phyloP scores from a whole-genome alignment of 192 early-diverging fungal genomes.

The Entophlyctis luteolus region DNA sequence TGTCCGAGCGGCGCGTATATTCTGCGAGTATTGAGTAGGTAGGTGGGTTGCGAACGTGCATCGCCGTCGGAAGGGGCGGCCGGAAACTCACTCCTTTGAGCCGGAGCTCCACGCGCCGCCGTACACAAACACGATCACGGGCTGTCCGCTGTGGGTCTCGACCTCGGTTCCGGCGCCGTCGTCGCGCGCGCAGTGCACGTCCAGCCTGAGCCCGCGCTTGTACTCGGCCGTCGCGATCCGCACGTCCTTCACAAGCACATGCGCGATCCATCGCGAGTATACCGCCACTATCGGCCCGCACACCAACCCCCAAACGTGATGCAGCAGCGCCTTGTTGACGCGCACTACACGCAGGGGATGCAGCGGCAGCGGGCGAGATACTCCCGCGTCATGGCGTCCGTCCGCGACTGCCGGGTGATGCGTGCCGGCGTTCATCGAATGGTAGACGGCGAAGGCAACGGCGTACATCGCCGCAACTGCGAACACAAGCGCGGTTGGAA shows the following conservation, averaged over 20 bases:
- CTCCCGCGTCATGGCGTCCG: too few species aligned
- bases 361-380: conserved; percentile 29
- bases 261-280: conserved; percentile 11
- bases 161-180: not conserved
- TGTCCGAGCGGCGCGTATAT: conserved; percentile 38
- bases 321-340: conserved; percentile 29
- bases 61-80: too few species aligned
- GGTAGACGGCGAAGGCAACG: too few species aligned
- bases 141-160: conserved; percentile 5
- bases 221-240: not conserved
- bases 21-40: not conserved
- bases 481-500: too few species aligned
- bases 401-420: too few species aligned
- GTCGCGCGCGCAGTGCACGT: conserved; percentile 29
- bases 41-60: not conserved
- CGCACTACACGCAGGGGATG: conserved; percentile 26
- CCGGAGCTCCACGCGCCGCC: conserved; percentile 42
- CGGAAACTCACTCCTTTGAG: conserved; percentile 5
- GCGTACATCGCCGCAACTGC: too few species aligned
- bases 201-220: conserved; percentile 3
- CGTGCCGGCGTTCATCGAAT: too few species aligned
- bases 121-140: conserved; percentile 47
- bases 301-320: conserved; percentile 14
- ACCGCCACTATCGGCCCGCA: conserved; percentile 24
- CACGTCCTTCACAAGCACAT: not conserved